These are phyloP conservation scores for Knoxia roxburghii DNA, from an alignment of 257 asterid species.

Conservation along the genomic window DNA sequence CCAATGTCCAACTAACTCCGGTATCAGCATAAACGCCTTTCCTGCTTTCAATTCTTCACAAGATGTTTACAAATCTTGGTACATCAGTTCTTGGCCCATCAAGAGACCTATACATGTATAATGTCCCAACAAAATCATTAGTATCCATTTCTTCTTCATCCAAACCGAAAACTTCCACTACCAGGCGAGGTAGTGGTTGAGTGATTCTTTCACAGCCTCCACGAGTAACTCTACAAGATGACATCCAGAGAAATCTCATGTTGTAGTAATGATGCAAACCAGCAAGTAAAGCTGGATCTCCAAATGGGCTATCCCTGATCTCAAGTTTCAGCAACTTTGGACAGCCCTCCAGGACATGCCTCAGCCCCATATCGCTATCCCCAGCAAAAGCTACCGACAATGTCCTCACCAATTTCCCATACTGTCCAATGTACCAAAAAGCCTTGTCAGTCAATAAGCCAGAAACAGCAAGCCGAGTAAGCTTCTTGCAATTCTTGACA, in stretches of 20 bases:
- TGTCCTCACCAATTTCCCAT: conserved; percentile 44
- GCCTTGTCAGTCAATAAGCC: conserved; percentile 47
- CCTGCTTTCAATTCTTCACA: conserved; percentile 24
- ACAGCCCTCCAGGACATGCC: conserved; percentile 48
- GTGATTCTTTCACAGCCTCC: conserved; percentile 39
- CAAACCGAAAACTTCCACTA: conserved; percentile 34
- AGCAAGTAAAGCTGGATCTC: conserved; percentile 39
- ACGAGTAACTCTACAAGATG: conserved; percentile 37
- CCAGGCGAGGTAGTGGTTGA: conserved; percentile 36
- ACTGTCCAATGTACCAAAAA: conserved; percentile 39
- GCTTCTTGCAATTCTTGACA: conserved; percentile 55
- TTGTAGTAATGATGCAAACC: conserved; percentile 48
- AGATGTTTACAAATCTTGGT: conserved; percentile 32
- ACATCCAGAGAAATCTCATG: conserved; percentile 57
- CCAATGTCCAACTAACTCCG: conserved; percentile 5
- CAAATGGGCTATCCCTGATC: conserved; percentile 56
- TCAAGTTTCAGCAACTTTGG: conserved; percentile 46
- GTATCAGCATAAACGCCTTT: conserved; percentile 7
- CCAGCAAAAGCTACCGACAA: conserved; percentile 55
- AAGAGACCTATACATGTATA: conserved; percentile 52
- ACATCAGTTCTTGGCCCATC: conserved; percentile 48
- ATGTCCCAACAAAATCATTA: conserved; percentile 30
- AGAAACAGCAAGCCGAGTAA: conserved; percentile 46
- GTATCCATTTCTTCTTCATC: conserved; percentile 13
- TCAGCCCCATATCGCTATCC: conserved; percentile 38